Evolutionary conservation across 495 filamentous ascomycete species (phyloP), one percentile per base, ranked within the genome.

Genomic region (Thermothielavioides terrestris): DNA sequence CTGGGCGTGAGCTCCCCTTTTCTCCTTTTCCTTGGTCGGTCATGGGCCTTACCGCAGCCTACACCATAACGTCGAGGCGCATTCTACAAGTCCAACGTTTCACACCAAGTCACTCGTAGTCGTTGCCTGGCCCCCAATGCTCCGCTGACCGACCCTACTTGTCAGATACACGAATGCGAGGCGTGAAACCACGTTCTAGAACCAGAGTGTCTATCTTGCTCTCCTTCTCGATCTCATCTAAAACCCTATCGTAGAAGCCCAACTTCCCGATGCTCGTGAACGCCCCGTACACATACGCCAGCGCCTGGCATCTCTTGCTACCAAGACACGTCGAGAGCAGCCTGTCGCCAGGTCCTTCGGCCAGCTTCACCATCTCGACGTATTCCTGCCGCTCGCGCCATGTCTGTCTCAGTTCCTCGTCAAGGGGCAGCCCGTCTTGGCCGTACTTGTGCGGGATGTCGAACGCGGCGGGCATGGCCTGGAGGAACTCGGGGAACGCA

Each of bases 351-450:
- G 7, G 22, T n/a, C n/a, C n/a, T 23, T 26, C 38, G 21, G 14
- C 38, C 15, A 12, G n/a, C 38, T 26, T 27, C 15, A 56, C 54
- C 43, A 56, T 52, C 21, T 48, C 22, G 2, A 44, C 40, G 40
- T 57, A 53, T 30, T 50, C 46, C 8, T 23, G 9, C 26, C 46
- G 39, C 18, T 53, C 55, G 12, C 17, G 18, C 55, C 55, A 57
- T 9, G 7, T 37, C 32, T 38, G 32, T 22, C 22, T 42, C 22
- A 35, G 12, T 25, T 50, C 50, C n/a, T 28, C 39, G 35, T 53
- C 50, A 6, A 50, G 12, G 2, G 50, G 55, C 17, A 47, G 22
- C 2, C 50, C 46, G 8, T 46, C 10, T 38, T 42, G 18, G 30
- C 53, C 50, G 18, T 53, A 57, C 5, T 53, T 42, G 23, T 39